phyloP scores from a whole-genome alignment of 371 early-diverging fungal species.

The Blastocladiella emersonii region DNA sequence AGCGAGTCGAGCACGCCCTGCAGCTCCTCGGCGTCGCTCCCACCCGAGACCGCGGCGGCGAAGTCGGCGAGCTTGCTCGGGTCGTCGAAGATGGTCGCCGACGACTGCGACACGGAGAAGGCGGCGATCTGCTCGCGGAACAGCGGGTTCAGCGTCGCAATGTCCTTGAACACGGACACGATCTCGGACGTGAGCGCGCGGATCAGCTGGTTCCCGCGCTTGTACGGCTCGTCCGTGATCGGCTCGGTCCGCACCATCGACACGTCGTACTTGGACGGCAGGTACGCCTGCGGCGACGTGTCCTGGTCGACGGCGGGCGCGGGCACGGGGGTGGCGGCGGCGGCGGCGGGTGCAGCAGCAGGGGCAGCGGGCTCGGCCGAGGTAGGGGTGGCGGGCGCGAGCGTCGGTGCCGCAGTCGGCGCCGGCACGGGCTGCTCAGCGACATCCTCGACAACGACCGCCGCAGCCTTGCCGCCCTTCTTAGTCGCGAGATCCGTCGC shows the following conservation, averaged over 20 bases:
- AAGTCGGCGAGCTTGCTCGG: constrained; percentile 91
- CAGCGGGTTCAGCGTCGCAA: constrained; percentile 79
- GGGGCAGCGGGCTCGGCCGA: not conserved
- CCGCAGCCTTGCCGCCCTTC: not conserved
- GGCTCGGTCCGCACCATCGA: constrained; percentile 77
- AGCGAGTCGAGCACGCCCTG: not conserved
- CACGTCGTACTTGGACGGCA: constrained; percentile 24
- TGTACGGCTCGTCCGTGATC: constrained; percentile 65
- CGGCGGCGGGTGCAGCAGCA: not conserved
- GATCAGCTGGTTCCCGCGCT: constrained; percentile 64
- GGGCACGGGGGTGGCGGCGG: too few species aligned
- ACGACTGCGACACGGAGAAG: constrained; percentile 86
- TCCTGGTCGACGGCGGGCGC: not conserved
- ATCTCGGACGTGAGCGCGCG: constrained; percentile 92
- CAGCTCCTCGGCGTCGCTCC: constrained; percentile 41
- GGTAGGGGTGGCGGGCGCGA: not conserved
- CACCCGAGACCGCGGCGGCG: constrained; percentile 85
- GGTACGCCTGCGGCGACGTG: constrained; percentile 2
- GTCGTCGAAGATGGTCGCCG: constrained; percentile 87
- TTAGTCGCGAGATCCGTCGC: constrained; percentile 14
- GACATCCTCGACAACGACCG: constrained; percentile 5
- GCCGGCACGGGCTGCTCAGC: not conserved
- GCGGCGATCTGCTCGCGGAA: constrained; percentile 93
- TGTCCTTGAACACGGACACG: constrained; percentile 87
- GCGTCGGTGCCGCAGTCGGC: not conserved